Conservation (phyloP, 345 rosid genomes). For the Tarenaya hassleriana region DNA sequence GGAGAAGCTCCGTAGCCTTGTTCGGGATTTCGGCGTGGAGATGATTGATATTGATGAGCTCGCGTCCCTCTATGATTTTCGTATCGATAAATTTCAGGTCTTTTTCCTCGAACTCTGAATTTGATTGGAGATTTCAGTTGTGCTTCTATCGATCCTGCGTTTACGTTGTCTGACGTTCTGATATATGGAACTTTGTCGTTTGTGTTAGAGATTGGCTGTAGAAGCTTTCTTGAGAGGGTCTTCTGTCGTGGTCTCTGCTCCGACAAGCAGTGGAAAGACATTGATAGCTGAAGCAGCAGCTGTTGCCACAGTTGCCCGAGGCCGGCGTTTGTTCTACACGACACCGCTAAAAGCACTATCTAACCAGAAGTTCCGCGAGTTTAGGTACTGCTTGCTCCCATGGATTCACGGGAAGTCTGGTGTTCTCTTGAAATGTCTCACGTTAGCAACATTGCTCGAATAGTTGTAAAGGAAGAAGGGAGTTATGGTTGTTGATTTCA, state of each 20-base stretch:
- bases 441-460: background rate
- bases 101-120: background rate
- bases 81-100: constrained; percentile 95
- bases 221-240: constrained; percentile 77
- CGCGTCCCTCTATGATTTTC: constrained; percentile 69
- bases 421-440: background rate
- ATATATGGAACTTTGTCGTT: constrained; percentile 5
- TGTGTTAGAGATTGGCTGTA: constrained; percentile 59
- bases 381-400: constrained; percentile 41
- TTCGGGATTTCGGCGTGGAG: constrained; percentile 58
- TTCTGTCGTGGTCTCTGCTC: constrained; percentile 94
- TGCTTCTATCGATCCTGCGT: background rate
- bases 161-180: background rate
- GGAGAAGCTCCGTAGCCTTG: constrained; percentile 62
- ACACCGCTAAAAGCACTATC: constrained; percentile 98
- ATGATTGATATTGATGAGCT: constrained; percentile 76
- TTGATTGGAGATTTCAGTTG: background rate
- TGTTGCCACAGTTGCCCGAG: constrained; percentile 73
- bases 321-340: constrained; percentile 78
- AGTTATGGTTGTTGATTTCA: constrained; percentile 9
- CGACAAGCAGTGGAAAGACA: constrained; percentile 95
- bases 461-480: constrained; percentile 7
- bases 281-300: constrained; percentile 97
- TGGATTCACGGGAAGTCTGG: background rate
- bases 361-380: constrained; percentile 94